Conservation (phyloP, 768 basidiomycete genomes). For the Suillus clintonianus region DNA sequence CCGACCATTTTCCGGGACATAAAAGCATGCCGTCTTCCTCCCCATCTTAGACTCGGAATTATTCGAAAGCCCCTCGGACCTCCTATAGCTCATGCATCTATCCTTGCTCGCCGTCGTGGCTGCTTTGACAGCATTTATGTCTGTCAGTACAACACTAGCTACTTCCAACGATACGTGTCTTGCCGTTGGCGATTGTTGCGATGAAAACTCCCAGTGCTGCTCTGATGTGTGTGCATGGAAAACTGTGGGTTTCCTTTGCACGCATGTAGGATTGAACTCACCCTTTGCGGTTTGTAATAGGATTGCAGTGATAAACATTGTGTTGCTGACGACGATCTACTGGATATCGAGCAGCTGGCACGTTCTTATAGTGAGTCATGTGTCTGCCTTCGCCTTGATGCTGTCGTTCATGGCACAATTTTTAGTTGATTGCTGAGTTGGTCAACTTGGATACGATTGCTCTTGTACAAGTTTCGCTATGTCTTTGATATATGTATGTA, state of each 20-base stretch:
- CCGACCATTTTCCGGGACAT: background rate
- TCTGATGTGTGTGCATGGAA: background rate
- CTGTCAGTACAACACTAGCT: background rate
- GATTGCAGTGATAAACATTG: background rate
- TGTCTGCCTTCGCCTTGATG: background rate
- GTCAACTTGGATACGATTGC: background rate
- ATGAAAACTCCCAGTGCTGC: background rate
- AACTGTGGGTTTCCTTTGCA: background rate
- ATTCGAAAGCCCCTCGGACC: too few relatives aligned
- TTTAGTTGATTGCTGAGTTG: background rate
- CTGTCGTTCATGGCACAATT: background rate
- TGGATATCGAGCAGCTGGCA: background rate
- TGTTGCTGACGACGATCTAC: background rate
- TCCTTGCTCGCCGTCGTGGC: background rate
- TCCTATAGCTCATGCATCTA: background rate
- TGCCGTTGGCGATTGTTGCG: background rate
- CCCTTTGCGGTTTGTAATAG: background rate
- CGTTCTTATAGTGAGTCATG: background rate
- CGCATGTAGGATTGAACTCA: background rate
- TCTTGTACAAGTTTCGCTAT: background rate
- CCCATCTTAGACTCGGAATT: too few relatives aligned
- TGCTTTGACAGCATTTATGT: background rate
- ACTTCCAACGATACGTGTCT: background rate
- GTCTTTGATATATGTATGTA: background rate
- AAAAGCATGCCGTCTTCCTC: background rate